Evolutionary conservation across 306 rosid species (phyloP), one percentile per base, ranked within the genome.

Genomic region (Castanea sativa): DNA sequence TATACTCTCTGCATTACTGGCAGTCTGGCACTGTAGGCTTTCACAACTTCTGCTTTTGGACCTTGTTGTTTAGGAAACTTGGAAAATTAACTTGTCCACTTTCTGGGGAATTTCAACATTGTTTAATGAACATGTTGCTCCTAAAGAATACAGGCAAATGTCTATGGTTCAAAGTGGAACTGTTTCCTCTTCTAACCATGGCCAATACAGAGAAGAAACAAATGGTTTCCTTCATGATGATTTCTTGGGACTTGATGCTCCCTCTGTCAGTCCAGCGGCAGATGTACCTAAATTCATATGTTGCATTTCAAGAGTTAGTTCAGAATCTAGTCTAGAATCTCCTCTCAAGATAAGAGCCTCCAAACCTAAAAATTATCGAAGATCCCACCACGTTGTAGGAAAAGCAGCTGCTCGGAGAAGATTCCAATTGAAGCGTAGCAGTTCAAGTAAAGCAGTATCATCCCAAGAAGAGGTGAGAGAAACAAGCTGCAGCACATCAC

Each of bases 381-480:
- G 65, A 70, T 74, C 79, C 58, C 69, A 33, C 70, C 76, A 55
- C 41, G 33, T 12, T 5, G 43, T 55, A 5, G 76, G 70, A 6
- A 56, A 59, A 11, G 84, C 64, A 78, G 18, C 11, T 43, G 58
- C 16, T 6, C 19, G 71, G 53, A 78, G 74, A 85, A 83, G 83
- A 60, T 10, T 69, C 81, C 92, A 69, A 30, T 6, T 33, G 41
- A 80, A 69, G 5, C 77, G 38, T 33, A 74, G 64, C 77, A 71
- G 65, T 83, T 78, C 78, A 45, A 9, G 11, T 14, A 52, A 41
- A 69, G 82, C 64, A 30, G 71, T 45, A 9, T 12, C 14, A 23
- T 56, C 73, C n/a, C 55, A 29, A 73, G 29, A 67, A 61, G 85
- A 86, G 94, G 91, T 87, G 75, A 87, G 86, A 76, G 69, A 76